Evolutionary conservation across 208 protist species (phyloP).

Genomic region (Trypanosoma brucei): DNA sequence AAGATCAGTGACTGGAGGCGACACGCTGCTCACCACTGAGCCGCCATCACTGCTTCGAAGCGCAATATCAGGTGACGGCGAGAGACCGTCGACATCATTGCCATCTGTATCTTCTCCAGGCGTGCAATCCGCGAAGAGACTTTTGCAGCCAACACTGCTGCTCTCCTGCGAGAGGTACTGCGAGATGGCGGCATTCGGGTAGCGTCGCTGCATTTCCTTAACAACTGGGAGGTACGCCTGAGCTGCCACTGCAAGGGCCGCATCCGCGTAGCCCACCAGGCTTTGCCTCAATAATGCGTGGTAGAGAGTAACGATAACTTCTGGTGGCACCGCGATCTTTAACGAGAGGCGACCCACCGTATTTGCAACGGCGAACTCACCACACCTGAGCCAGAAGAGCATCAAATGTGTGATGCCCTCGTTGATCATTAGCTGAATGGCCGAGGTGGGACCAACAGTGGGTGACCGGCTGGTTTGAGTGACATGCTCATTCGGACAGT

Average conservation of each 20-base stretch:
- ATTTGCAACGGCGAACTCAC: conserved; percentile 39
- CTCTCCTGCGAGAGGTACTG: conserved; percentile 32
- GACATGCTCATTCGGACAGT: conserved; percentile 3
- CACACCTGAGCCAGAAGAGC: conserved; percentile 26
- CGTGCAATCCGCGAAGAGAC: conserved; percentile 12
- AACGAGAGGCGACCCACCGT: conserved; percentile 63
- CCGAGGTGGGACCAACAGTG: conserved; percentile 30
- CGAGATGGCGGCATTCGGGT: conserved; percentile 31
- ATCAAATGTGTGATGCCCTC: conserved; percentile 20
- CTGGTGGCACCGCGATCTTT: conserved; percentile 27
- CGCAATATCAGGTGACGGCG: conserved; percentile 31
- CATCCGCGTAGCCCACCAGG: conserved; percentile 28
- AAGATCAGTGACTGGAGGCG: conserved; percentile 15
- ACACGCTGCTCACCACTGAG: conserved; percentile 27
- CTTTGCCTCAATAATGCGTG: conserved; percentile 15
- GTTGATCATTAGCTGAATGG: conserved; percentile 31
- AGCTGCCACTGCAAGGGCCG: conserved; percentile 48
- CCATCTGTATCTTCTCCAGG: conserved; percentile 14
- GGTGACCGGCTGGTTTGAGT: conserved; percentile 18
- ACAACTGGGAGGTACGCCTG: conserved; percentile 31
- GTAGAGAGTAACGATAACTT: conserved; percentile 40
- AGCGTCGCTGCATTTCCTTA: conserved; percentile 18
- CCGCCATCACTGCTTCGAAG: conserved; percentile 35
- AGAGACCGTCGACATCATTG: conserved; percentile 17
- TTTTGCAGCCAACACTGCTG: conserved; percentile 1